Conservation (phyloP, 306 rosid genomes). For the Lotus japonicus region DNA sequence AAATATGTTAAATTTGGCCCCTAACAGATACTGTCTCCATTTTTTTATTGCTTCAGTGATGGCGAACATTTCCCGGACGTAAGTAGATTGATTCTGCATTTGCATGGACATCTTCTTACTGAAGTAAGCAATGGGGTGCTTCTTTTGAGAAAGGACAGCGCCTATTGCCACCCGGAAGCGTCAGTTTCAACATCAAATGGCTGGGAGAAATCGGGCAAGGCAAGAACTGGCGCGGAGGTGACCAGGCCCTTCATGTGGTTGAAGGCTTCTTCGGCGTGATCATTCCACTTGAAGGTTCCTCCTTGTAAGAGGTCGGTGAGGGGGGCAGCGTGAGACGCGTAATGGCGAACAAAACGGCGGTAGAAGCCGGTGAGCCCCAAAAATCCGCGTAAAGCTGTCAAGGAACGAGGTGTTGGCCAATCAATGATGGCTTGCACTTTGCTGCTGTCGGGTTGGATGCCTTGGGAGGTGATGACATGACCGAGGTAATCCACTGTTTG, state of each 20-base stretch:
- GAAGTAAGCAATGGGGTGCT: no score
- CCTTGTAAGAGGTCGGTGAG: neutral
- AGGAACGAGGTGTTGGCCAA: neutral
- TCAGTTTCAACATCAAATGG: neutral
- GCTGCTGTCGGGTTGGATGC: neutral
- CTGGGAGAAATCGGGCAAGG: neutral
- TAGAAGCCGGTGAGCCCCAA: neutral
- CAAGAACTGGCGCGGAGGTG: no score
- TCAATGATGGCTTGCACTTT: neutral
- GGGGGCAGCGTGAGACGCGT: neutral
- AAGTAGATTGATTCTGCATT: no score
- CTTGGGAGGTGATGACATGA: neutral
- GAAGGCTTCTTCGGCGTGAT: no score
- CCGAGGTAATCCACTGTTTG: neutral
- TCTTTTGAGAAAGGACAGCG: neutral
- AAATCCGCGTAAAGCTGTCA: neutral
- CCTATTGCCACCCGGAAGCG: neutral
- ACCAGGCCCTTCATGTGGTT: no score
- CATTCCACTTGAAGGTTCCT: no score
- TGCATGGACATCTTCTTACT: no score
- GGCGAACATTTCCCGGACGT: no score
- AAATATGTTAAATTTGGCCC: no score
- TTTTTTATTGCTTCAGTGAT: no score
- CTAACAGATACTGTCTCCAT: no score
- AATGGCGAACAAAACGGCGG: neutral